Evolutionary conservation across 257 asterid species (phyloP).

Genomic region (Solanum tarijense): DNA sequence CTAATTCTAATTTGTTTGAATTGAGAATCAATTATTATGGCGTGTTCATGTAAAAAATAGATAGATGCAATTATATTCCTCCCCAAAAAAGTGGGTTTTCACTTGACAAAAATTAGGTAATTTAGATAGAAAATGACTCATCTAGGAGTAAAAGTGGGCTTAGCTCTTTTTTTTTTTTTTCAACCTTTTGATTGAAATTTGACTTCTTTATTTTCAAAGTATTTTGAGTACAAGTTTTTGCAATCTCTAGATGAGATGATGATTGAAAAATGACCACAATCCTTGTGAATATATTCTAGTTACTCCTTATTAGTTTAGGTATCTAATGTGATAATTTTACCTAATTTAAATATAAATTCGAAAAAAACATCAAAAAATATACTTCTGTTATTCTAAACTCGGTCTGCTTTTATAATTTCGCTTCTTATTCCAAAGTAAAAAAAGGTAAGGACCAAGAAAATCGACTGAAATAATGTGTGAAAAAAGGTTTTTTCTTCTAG

Average conservation of each 20-base stretch:
- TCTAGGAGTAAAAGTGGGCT: not conserved
- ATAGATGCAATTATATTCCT: not conserved
- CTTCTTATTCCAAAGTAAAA: not conserved
- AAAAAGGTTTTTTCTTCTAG: not conserved
- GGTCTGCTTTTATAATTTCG: not conserved
- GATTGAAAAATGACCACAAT: not conserved
- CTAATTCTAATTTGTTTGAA: not conserved
- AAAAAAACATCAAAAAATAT: not conserved
- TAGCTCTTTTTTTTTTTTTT: not conserved
- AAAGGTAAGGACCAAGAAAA: not conserved
- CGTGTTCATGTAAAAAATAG: too few relatives aligned
- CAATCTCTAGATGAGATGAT: not conserved
- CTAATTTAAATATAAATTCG: not conserved
- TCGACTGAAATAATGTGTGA: not conserved
- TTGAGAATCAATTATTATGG: not conserved
- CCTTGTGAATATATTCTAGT: not conserved
- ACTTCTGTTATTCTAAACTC: not conserved
- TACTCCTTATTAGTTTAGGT: not conserved
- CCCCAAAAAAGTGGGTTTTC: not conserved
- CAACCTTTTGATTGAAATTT: not conserved
- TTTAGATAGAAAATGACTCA: not conserved
- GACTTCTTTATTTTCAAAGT: not conserved
- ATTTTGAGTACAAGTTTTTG: constrained; percentile 2
- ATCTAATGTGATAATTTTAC: not conserved
- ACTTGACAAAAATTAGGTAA: not conserved